These are phyloP conservation scores for Clavaria fumosa DNA, from an alignment of 768 basidiomycete species.

Conservation along the genomic window DNA sequence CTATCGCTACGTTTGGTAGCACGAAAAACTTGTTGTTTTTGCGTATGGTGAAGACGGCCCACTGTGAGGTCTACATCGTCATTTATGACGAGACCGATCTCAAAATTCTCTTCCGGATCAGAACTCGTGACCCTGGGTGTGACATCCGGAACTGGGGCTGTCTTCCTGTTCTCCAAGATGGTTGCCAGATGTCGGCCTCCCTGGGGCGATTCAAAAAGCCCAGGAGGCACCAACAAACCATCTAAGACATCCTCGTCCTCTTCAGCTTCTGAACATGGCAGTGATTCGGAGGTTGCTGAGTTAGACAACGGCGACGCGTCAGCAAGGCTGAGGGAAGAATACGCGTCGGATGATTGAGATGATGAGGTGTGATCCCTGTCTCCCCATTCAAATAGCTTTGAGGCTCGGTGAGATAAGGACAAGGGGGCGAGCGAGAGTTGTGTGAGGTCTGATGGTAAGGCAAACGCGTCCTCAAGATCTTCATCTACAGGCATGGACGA, in stretches of 20 bases:
- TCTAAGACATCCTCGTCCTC: slow-evolving; percentile 65
- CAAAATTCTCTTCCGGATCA: slow-evolving; percentile 74
- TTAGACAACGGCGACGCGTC: slow-evolving; percentile 59
- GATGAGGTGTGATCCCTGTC: slow-evolving; percentile 73
- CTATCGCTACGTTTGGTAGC: slow-evolving; percentile 41
- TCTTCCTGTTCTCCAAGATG: slow-evolving; percentile 40
- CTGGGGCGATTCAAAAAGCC: slow-evolving; percentile 59
- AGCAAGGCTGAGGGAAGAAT: slow-evolving; percentile 64
- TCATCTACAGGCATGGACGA: slow-evolving; percentile 35
- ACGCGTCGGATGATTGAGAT: slow-evolving; percentile 79
- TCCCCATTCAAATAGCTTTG: slow-evolving; percentile 74
- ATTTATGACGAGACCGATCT: slow-evolving; percentile 70
- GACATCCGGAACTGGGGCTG: slow-evolving; percentile 27
- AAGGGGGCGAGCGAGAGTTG: slow-evolving; percentile 69
- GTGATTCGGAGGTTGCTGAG: slow-evolving; percentile 47
- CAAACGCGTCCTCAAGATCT: slow-evolving; percentile 74
- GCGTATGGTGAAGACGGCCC: slow-evolving; percentile 44
- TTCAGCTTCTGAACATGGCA: slow-evolving; percentile 62
- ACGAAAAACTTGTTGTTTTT: slow-evolving; percentile 27
- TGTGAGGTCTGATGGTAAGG: slow-evolving; percentile 66
- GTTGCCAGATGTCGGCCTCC: slow-evolving; percentile 35
- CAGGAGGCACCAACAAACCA: slow-evolving; percentile 63
- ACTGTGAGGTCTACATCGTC: slow-evolving; percentile 75
- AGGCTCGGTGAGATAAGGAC: slow-evolving; percentile 59
- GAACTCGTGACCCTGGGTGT: slow-evolving; percentile 35